Evolutionary conservation across 768 basidiomycete species (phyloP), one percentile per base, ranked within the genome.

Genomic region (Lyophyllum decastes): DNA sequence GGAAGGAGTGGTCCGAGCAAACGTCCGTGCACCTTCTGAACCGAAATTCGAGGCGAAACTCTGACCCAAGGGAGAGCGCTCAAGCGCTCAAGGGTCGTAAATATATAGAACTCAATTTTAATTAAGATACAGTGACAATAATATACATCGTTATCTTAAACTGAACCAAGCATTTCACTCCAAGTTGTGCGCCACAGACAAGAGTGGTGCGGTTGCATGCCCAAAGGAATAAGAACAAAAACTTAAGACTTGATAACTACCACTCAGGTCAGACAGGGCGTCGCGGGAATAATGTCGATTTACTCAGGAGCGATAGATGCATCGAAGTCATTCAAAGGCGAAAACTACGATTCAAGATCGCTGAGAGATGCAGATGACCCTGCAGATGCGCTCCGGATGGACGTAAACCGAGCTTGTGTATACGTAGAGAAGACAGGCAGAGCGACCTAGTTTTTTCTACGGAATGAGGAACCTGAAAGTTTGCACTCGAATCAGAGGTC

Each of bases 381-480:
- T 51, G 50, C 52, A 41, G 19, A 48, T 38, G 35, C 9, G n/a
- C 55, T 55, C 54, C 45, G 30, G 46, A 52, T 38, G 19, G n/a
- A 45, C 24, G 30, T 24, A 58, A 50, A 53, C 48, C 27, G 52
- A 52, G 38, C 48, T 56, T 35, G 33, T 55, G 57, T 57, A 59
- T 55, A 65, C 19, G 34, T 54, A 52, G 68, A 63, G 45, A 63
- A 61, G 52, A 61, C 61, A 67, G 59, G 60, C 59, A 49, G 61
- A 61, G 19, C 21, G 35, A 64, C 58, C 71, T 82, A 93, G 81
- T 89, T 90, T 86, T 98, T 98, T 83, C 90, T 87, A 78, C 96
- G 92, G 90, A 95, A 98, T 61, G 95, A 98, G 78, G 90, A 95
- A 63, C 96, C 95, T 96, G 72, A 34, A 49, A 49, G 46, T 47